A percentile compares a stretch with the other conserved stretches of the same genome.
phyloP scores from a whole-genome alignment of 352 stramenopile genomes.

The Phytophthora sp. region DNA sequence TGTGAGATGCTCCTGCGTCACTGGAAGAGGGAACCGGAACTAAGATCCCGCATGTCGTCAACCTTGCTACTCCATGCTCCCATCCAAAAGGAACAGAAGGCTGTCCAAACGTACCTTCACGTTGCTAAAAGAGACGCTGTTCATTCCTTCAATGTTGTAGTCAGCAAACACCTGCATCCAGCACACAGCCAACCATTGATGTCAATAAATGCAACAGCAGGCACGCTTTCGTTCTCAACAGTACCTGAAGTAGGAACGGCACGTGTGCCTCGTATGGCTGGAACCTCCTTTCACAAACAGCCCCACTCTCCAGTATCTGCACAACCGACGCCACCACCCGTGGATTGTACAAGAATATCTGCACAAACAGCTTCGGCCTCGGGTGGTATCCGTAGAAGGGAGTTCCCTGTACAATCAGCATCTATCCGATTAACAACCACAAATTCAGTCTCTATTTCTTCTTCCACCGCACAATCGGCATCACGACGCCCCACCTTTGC shows the following conservation, averaged over 20 bases:
- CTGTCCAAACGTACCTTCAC: conserved; percentile 55
- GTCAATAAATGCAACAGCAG: background rate
- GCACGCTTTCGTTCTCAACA: no score
- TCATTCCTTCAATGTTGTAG: conserved; percentile 94
- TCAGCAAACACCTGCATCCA: conserved; percentile 82
- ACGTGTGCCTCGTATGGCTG: conserved; percentile 91
- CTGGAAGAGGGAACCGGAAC: conserved; percentile 76
- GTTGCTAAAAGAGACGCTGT: conserved; percentile 72
- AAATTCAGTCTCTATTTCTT: background rate
- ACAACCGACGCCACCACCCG: conserved; percentile 60
- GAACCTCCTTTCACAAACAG: conserved; percentile 71
- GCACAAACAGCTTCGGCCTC: conserved; percentile 78
- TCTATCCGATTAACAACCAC: conserved; percentile 41
- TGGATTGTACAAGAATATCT: conserved; percentile 91
- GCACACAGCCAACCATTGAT: background rate
- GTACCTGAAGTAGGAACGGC: conserved; percentile 86
- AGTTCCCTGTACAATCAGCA: conserved; percentile 86
- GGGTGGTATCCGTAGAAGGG: conserved; percentile 92
- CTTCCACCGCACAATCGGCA: background rate
- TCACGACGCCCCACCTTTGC: conserved; percentile 59
- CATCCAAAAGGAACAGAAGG: background rate
- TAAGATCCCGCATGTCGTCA: conserved; percentile 20
- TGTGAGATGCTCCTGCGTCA: conserved; percentile 56
- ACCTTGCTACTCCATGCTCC: background rate
- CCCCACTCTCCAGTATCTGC: conserved; percentile 85